phyloP scores from a whole-genome alignment of 2,329 filamentous ascomycete genomes.

The Aspergillus tanneri region DNA sequence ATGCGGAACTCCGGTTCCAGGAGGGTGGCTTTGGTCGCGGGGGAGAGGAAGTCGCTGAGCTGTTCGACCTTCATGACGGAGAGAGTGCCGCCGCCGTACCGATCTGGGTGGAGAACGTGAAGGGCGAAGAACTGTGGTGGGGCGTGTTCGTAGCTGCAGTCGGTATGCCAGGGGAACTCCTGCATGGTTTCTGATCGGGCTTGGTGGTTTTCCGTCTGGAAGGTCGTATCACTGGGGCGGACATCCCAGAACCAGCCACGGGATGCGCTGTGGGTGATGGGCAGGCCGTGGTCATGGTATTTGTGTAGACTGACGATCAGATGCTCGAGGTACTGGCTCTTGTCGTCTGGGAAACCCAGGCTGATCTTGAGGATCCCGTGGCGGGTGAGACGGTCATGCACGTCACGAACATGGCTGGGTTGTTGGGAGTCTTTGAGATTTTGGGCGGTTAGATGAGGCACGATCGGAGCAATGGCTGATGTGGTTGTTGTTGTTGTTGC shows the following conservation, averaged over 20 bases:
- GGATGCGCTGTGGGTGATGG: constrained; percentile 44
- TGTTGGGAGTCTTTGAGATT: neutral
- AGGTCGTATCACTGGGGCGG: constrained; percentile 26
- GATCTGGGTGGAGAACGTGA: constrained; percentile 45
- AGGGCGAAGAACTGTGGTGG: constrained; percentile 45
- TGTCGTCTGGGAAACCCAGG: constrained; percentile 33
- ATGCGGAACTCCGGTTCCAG: constrained; percentile 32
- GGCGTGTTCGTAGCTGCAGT: constrained; percentile 45
- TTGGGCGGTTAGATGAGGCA: neutral
- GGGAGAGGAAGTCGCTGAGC: neutral
- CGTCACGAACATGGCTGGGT: neutral
- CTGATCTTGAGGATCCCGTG: constrained; percentile 40
- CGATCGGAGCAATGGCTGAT: too few species aligned
- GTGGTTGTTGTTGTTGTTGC: too few species aligned
- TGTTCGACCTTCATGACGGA: constrained; percentile 1
- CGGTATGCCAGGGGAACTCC: constrained; percentile 48
- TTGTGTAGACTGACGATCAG: constrained; percentile 37
- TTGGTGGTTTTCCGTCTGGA: constrained; percentile 35
- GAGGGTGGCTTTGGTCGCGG: neutral
- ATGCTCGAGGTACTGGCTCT: constrained; percentile 37
- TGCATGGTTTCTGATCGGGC: constrained; percentile 47
- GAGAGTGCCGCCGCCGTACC: constrained; percentile 36
- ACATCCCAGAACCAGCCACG: constrained; percentile 50
- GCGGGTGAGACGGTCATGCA: neutral
- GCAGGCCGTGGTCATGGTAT: constrained; percentile 37